Evolutionary conservation across 208 protist genomes (phyloP).

Genomic region (Acanthamoeba rhysodes): DNA sequence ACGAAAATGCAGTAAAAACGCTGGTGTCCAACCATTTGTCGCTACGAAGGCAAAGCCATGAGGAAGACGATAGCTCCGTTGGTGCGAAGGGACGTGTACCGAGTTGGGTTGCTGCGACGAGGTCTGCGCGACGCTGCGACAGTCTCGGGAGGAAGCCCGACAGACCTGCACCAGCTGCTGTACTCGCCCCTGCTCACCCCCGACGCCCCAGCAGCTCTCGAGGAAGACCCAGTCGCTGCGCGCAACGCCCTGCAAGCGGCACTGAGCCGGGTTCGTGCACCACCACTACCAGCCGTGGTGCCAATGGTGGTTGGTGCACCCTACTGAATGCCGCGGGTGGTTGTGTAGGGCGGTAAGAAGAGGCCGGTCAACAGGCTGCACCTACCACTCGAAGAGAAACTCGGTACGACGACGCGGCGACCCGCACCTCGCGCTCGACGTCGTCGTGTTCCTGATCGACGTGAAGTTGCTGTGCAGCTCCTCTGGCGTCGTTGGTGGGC

Average conservation of each 20-base stretch:
- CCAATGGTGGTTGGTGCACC: neutral
- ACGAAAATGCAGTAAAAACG: no score
- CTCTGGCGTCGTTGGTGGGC: constrained; percentile 41
- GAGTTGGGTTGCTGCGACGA: neutral
- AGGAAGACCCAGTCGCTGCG: neutral
- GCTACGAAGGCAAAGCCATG: no score
- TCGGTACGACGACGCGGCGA: neutral
- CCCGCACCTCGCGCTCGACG: no score
- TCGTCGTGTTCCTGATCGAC: neutral
- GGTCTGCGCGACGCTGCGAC: neutral
- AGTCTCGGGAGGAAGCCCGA: neutral
- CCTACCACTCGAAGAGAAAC: constrained; percentile 25
- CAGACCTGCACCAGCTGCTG: constrained; percentile 30
- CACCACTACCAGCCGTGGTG: no score
- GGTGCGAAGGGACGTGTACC: neutral
- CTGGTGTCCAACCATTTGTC: no score
- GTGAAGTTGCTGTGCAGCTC: neutral
- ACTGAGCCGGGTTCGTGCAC: neutral
- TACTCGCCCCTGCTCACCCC: neutral
- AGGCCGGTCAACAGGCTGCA: constrained; percentile 56
- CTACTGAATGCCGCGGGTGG: no score
- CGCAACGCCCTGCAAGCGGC: constrained; percentile 23
- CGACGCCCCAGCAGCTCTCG: neutral
- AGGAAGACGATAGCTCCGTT: neutral
- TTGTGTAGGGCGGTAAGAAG: neutral